Evolutionary conservation across 345 rosid species (phyloP).

Genomic region (Luvunga scandens): DNA sequence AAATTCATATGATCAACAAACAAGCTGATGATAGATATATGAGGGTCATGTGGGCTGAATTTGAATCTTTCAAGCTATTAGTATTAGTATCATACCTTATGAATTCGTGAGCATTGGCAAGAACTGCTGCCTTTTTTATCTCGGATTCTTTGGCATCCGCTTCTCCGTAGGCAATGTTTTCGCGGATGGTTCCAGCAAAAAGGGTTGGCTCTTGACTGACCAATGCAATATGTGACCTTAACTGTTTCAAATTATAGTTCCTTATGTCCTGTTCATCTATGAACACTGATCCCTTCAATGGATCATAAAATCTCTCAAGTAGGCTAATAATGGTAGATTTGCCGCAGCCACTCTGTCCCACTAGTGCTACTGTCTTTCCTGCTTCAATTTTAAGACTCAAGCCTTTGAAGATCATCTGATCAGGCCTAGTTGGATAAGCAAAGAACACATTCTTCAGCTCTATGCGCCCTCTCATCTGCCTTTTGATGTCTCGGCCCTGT

Average conservation of each 20-base stretch:
- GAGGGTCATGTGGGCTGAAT: not conserved
- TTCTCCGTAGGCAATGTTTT: constrained; percentile 56
- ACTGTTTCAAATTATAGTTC: constrained; percentile 40
- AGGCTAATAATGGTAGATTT: constrained; percentile 63
- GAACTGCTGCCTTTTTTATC: constrained; percentile 48
- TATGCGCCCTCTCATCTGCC: constrained; percentile 39
- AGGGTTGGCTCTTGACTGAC: constrained; percentile 73
- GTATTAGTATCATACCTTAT: constrained; percentile 36
- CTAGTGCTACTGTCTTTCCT: constrained; percentile 54
- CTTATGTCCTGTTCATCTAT: constrained; percentile 53
- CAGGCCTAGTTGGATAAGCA: constrained; percentile 59
- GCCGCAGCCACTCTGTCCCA: constrained; percentile 66
- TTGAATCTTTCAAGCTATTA: not conserved
- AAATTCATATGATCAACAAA: not conserved
- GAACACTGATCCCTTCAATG: constrained; percentile 39
- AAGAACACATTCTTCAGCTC: constrained; percentile 59
- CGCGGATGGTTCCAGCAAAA: constrained; percentile 61
- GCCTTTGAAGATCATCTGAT: constrained; percentile 52
- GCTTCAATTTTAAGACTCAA: constrained; percentile 57
- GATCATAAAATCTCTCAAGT: constrained; percentile 66
- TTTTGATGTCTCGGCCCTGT: constrained; percentile 30
- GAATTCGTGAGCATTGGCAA: constrained; percentile 68
- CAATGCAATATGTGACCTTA: constrained; percentile 56
- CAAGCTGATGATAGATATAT: not conserved
- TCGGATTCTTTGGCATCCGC: constrained; percentile 49